phyloP scores from a whole-genome alignment of 805 yeast species.

The Candida ulmi region DNA sequence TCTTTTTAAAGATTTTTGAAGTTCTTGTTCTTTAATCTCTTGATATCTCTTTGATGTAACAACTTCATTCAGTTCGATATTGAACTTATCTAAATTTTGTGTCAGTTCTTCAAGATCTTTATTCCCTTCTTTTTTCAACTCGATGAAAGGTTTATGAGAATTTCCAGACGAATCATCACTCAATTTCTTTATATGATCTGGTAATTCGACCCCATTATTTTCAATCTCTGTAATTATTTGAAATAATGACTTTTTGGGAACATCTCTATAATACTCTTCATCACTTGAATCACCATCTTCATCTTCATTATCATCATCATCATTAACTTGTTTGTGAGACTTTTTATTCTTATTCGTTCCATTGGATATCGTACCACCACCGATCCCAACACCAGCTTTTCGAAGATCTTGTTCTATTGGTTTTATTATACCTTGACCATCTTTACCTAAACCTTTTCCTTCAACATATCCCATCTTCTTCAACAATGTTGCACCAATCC shows the following conservation, averaged over 20 bases:
- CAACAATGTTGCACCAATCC: conserved; percentile 78
- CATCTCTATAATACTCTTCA: conserved; percentile 20
- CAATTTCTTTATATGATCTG: conserved; percentile 15
- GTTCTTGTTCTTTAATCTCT: conserved; percentile 7
- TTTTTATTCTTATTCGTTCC: not conserved
- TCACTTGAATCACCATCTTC: conserved; percentile 16
- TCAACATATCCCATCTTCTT: conserved; percentile 81
- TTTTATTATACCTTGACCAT: conserved; percentile 66
- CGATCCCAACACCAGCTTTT: conserved; percentile 62
- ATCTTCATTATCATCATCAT: not conserved
- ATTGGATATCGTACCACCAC: conserved; percentile 38
- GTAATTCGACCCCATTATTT: conserved; percentile 14
- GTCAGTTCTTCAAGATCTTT: conserved; percentile 14
- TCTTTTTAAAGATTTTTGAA: not conserved
- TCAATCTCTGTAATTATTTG: conserved; percentile 19
- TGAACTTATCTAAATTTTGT: conserved; percentile 9
- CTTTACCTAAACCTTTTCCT: conserved; percentile 81
- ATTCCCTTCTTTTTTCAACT: conserved; percentile 29
- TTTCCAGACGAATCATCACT: conserved; percentile 20
- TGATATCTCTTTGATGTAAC: conserved; percentile 8
- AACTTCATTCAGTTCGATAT: conserved; percentile 10
- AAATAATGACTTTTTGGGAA: conserved; percentile 21
- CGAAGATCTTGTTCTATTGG: conserved; percentile 72
- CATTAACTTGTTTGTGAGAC: no score
- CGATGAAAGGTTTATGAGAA: conserved; percentile 30